Evolutionary conservation across 768 basidiomycete genomes (phyloP).

Genomic region (Dioszegia crocea): DNA sequence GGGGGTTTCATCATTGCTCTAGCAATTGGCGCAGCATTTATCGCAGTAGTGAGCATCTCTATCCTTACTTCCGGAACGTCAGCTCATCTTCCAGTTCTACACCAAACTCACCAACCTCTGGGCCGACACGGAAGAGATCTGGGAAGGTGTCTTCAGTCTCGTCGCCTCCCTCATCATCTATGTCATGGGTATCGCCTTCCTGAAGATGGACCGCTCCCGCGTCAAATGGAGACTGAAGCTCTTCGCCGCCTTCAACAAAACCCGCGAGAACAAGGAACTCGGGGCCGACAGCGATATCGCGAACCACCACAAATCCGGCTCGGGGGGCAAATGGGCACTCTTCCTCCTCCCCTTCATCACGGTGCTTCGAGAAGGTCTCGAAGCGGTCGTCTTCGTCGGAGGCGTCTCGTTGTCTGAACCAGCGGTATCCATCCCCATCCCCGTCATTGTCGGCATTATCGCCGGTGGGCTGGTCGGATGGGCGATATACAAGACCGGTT

Average conservation of each 20-base stretch:
- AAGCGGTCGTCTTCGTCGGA: slow-evolving; percentile 89
- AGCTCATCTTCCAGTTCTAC: slow-evolving; percentile 61
- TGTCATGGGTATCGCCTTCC: slow-evolving; percentile 89
- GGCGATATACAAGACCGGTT: slow-evolving; percentile 46
- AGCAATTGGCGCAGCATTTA: slow-evolving; percentile 83
- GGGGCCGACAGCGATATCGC: not conserved
- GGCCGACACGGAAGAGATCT: slow-evolving; percentile 75
- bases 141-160: slow-evolving; percentile 72
- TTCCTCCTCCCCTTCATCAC: slow-evolving; percentile 88
- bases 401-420: slow-evolving; percentile 81
- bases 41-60: slow-evolving; percentile 61
- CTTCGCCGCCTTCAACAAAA: slow-evolving; percentile 61
- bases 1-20: slow-evolving; percentile 72
- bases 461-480: slow-evolving; percentile 68
- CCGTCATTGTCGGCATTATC: slow-evolving; percentile 78
- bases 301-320: slow-evolving; percentile 52
- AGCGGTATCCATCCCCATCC: slow-evolving; percentile 82
- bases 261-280: not conserved
- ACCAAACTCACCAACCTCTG: slow-evolving; percentile 84
- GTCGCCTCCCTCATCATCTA: slow-evolving; percentile 67
- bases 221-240: slow-evolving; percentile 91
- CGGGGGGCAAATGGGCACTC: slow-evolving; percentile 70
- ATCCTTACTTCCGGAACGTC: not conserved
- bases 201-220: slow-evolving; percentile 89
- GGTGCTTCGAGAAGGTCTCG: slow-evolving; percentile 88